phyloP scores from a whole-genome alignment of 129 eudicot species.

The Saposhnikovia divaricata region DNA sequence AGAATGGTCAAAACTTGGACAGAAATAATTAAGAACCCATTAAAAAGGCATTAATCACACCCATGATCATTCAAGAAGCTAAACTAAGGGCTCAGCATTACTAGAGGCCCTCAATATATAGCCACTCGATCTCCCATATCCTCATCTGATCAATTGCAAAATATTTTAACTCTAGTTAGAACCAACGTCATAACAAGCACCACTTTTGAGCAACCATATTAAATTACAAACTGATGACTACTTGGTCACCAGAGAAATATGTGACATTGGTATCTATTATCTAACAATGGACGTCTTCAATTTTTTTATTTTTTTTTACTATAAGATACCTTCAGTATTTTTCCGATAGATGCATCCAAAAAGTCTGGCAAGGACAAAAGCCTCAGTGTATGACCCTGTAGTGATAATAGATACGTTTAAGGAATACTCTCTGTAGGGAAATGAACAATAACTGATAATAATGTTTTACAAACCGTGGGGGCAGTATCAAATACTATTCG shows the following conservation, averaged over 20 bases:
- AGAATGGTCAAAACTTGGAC: neutral
- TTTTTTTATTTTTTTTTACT: neutral
- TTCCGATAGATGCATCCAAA: conserved; percentile 90
- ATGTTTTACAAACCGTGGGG: conserved; percentile 52
- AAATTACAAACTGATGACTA: neutral
- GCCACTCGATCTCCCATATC: neutral
- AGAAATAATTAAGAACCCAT: neutral
- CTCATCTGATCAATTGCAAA: neutral
- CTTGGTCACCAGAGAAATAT: neutral
- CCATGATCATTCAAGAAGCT: neutral
- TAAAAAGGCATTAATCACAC: neutral
- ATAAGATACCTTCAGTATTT: conserved; percentile 68
- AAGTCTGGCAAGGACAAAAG: conserved; percentile 95
- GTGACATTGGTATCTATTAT: neutral
- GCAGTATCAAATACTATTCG: conserved; percentile 91
- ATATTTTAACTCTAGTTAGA: neutral
- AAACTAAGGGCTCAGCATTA: neutral
- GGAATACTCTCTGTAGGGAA: too few species aligned
- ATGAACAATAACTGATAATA: neutral
- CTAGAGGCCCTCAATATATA: neutral
- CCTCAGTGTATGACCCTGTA: conserved; percentile 90
- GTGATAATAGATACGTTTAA: neutral
- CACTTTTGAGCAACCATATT: neutral
- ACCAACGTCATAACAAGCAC: neutral
- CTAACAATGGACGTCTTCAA: neutral